Base-by-base conservation (phyloP, 192 early-diverging fungal genomes). In the Haplosporangium gracile region DNA sequence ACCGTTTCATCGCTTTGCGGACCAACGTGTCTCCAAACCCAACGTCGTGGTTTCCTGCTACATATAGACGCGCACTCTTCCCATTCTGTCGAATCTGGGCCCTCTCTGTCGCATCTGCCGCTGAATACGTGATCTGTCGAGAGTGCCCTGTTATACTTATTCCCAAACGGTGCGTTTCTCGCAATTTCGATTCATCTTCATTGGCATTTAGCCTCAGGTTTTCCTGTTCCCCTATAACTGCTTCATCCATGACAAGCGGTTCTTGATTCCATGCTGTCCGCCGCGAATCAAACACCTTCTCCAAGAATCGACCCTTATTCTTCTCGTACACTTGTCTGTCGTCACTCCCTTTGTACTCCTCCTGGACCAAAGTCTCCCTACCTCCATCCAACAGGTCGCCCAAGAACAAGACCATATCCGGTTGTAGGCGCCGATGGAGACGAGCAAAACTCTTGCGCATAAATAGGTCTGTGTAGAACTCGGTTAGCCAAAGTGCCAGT, bases 11-110 rank as follows among this genome's bases (percentile, higher is more conserved):
- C 16, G 89, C 89, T 0, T 34, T 6, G 0, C 32, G 68, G 20
- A 90, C 80, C 22, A 95, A 76, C 0, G 90, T 88, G 74, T 93
- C 89, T 22, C 95, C 93, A 42, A 95, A 95, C 0, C 97, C 97
- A 68, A 97, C 93, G 83, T 99, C 97, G 83, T 99, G 97, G 88
- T 97, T 99, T 7, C 97, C 97, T 2, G 93, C 94, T 87, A 95
- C 93, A 79, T 94, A 89, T 26, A 90, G 89, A 1, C 92, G 83
- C 1, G 88, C 22, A 78, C 74, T 22, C 83, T 55, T 72, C 63
- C 87, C 73, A 0, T 40, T 55, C 34, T 43, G 11, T 42, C 63
- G 70, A 82, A 85, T n/a, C 84, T n/a, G 6, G 1, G 49, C 55
- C 57, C 69, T 29, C 51, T 78, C 68, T 34, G 32, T 40, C 1